phyloP scores from a whole-genome alignment of 1,284 basidiomycete genomes.

The Paramarasmius palmivorus region DNA sequence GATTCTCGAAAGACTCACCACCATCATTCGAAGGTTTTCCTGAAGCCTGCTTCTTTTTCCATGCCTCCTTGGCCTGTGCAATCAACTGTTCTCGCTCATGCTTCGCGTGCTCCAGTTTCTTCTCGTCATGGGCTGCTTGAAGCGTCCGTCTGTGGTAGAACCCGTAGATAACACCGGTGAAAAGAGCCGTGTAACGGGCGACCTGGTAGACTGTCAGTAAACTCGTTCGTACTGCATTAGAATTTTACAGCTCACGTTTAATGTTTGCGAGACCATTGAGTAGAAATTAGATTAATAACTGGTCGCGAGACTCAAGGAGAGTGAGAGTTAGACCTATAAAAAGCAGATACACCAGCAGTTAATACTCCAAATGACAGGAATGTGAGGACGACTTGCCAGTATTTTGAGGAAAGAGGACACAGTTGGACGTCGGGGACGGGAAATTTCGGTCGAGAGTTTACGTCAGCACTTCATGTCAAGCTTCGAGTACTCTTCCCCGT shows the following conservation, averaged over 20 bases:
- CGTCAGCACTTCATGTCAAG: slow-evolving; percentile 27
- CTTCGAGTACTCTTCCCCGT: too few species aligned
- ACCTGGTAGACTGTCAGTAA: slow-evolving; percentile 56
- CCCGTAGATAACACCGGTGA: slow-evolving; percentile 90
- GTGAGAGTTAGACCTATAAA: slow-evolving; percentile 10
- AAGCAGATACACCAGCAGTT: slow-evolving; percentile 13
- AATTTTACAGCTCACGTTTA: slow-evolving; percentile 50
- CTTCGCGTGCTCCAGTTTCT: slow-evolving; percentile 67
- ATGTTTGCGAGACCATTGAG: slow-evolving; percentile 61
- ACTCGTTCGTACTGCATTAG: slow-evolving; percentile 1
- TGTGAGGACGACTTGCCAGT: slow-evolving; percentile 22
- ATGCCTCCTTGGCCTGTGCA: slow-evolving; percentile 88
- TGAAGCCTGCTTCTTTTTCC: slow-evolving; percentile 72
- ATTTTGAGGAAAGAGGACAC: slow-evolving; percentile 26
- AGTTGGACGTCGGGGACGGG: slow-evolving; percentile 26
- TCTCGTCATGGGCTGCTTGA: slow-evolving; percentile 78
- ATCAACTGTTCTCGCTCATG: slow-evolving; percentile 80
- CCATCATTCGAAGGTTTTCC: slow-evolving; percentile 48
- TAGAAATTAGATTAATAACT: slow-evolving; percentile 1
- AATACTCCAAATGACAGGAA: not conserved
- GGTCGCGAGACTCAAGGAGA: slow-evolving; percentile 9
- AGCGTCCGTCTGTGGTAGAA: slow-evolving; percentile 90
- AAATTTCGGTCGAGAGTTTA: slow-evolving; percentile 44
- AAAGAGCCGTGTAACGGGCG: slow-evolving; percentile 92
- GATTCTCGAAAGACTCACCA: slow-evolving; percentile 44